Conservation (phyloP, 148 eudicot genomes). For the Rhododendron griersonianum region DNA sequence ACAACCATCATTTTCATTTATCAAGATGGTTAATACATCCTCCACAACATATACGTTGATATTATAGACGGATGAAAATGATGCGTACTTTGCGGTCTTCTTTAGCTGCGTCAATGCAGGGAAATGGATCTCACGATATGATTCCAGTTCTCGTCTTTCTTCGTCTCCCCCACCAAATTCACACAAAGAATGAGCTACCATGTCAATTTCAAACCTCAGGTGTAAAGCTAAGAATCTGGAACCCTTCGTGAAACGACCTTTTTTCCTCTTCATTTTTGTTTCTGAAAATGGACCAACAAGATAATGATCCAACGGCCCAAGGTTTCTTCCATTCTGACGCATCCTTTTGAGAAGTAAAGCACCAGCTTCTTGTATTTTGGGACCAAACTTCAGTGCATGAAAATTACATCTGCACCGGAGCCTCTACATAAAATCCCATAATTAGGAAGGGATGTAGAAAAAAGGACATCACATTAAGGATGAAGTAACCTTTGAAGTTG, state of each 20-base stretch:
- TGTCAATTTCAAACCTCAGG: constrained; percentile 95
- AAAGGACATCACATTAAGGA: not conserved
- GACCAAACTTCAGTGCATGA: constrained; percentile 83
- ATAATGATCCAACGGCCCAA: constrained; percentile 64
- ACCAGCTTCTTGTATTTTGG: constrained; percentile 87
- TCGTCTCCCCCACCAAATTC: constrained; percentile 97
- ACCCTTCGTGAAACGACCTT: constrained; percentile 25
- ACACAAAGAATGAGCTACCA: constrained; percentile 98
- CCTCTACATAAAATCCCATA: constrained; percentile 63
- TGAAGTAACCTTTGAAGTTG: not conserved
- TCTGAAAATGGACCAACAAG: constrained; percentile 78
- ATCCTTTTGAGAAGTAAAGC: constrained; percentile 71
- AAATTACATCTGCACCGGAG: constrained; percentile 99
- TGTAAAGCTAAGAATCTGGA: constrained; percentile 84
- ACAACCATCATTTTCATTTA: not conserved
- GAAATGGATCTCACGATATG: constrained; percentile 80
- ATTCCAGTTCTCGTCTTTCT: constrained; percentile 79
- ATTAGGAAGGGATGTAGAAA: constrained; percentile 45
- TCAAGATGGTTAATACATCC: not conserved
- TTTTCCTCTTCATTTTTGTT: constrained; percentile 27
- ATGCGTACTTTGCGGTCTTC: constrained; percentile 57
- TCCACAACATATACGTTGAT: not conserved
- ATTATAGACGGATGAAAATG: not conserved
- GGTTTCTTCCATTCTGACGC: constrained; percentile 60
- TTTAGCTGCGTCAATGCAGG: constrained; percentile 59